phyloP scores from a whole-genome alignment of 2,329 filamentous ascomycete genomes.

The Trichoderma atroviride region DNA sequence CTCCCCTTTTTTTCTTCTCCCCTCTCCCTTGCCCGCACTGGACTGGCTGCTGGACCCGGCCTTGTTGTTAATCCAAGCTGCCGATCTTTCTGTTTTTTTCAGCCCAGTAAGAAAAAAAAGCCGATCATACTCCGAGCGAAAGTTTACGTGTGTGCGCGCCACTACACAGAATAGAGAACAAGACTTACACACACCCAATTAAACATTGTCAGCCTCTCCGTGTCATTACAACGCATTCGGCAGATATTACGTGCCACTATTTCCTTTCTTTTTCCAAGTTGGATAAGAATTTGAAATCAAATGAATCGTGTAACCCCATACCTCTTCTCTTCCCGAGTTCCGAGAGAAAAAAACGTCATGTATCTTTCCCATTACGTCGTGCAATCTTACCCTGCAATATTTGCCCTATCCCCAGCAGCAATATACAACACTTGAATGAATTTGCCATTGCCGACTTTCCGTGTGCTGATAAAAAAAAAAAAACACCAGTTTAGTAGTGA shows the following conservation, averaged over 20 bases:
- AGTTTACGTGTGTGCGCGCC: not conserved
- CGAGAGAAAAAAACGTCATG: not conserved
- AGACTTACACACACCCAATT: not conserved
- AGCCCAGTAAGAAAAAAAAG: not conserved
- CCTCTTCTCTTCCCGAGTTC: not conserved
- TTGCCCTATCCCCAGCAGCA: not conserved
- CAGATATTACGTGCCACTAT: not conserved
- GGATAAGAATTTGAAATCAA: not conserved
- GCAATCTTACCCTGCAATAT: not conserved
- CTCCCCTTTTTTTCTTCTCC: not conserved
- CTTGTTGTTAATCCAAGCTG: not conserved
- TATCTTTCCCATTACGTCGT: not conserved
- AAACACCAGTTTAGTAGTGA: not conserved
- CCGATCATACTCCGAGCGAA: constrained; percentile 10
- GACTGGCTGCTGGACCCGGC: not conserved
- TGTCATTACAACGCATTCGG: not conserved
- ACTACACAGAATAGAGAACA: not conserved
- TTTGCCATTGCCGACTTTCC: not conserved
- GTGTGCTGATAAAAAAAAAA: too few species aligned
- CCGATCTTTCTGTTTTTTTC: not conserved
- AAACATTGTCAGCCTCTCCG: not conserved
- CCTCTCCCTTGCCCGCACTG: not conserved
- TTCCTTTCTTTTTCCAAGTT: not conserved
- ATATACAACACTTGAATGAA: not conserved
- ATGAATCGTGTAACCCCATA: not conserved